A percentile compares a stretch with the other conserved stretches of the same genome.
Evolutionary conservation across 768 basidiomycete species (phyloP).

Genomic region (Rhizopogon rudus): DNA sequence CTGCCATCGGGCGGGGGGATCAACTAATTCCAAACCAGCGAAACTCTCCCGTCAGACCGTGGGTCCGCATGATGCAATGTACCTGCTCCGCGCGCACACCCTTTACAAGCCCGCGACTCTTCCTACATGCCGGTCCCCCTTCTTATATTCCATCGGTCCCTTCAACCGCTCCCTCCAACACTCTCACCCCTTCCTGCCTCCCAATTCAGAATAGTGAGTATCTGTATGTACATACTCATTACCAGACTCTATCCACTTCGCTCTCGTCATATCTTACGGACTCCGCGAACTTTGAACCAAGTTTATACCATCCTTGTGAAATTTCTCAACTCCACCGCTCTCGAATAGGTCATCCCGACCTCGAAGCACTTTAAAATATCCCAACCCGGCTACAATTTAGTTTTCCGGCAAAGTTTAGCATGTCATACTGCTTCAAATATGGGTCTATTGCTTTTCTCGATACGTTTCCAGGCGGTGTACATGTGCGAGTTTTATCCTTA

Average conservation of each 20-base stretch:
- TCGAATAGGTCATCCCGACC: background rate
- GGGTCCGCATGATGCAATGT: background rate
- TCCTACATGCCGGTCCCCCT: background rate
- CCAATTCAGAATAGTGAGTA: background rate
- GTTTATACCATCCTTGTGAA: background rate
- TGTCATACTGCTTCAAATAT: background rate
- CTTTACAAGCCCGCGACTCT: background rate
- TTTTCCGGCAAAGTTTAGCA: background rate
- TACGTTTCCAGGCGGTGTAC: background rate
- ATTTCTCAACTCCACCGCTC: background rate
- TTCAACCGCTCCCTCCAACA: too few relatives aligned
- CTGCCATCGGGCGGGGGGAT: too few relatives aligned
- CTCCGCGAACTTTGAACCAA: background rate
- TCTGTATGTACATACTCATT: background rate
- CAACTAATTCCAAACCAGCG: background rate
- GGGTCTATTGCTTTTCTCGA: background rate
- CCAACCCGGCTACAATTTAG: background rate
- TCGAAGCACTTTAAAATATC: background rate
- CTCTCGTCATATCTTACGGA: slow-evolving; percentile 1
- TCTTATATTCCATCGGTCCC: too few relatives aligned
- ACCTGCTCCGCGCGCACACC: background rate
- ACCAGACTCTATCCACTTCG: background rate
- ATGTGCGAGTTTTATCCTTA: background rate
- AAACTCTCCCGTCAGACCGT: background rate
- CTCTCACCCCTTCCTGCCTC: background rate